Conservation (phyloP, 768 basidiomycete species). For the Cystobasidium tubakii region DNA sequence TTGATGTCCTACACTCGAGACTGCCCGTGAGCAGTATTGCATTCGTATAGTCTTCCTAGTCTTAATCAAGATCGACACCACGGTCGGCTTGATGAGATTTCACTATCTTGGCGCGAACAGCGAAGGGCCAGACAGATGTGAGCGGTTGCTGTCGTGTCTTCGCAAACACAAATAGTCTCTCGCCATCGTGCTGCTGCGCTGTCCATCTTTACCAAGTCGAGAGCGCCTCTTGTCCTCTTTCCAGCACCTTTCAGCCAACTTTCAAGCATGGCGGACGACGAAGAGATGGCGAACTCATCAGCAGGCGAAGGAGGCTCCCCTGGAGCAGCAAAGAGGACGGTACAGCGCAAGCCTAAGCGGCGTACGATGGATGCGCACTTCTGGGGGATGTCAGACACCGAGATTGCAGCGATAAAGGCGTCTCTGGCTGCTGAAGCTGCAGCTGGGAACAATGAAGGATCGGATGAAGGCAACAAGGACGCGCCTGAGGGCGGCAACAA, state of each 20-base stretch:
- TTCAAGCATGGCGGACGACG: neutral
- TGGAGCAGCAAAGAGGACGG: constrained; percentile 7
- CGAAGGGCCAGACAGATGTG: too few species aligned
- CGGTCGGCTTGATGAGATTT: too few species aligned
- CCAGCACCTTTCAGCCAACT: neutral
- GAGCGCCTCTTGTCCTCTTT: neutral
- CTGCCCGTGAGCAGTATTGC: too few species aligned
- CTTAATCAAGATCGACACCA: too few species aligned
- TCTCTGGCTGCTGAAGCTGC: constrained; percentile 9
- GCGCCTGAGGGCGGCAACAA: neutral
- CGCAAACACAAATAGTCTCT: too few species aligned
- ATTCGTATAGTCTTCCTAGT: too few species aligned
- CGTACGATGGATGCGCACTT: constrained; percentile 23
- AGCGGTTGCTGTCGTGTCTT: too few species aligned
- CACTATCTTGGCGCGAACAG: too few species aligned
- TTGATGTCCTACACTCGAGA: too few species aligned
- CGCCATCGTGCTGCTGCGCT: neutral
- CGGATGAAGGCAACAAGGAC: constrained; percentile 1
- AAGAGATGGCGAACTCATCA: neutral
- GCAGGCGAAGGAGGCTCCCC: neutral
- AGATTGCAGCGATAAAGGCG: constrained; percentile 21
- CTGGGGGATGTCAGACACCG: constrained; percentile 6
- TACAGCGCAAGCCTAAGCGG: constrained; percentile 22
- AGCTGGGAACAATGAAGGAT: neutral
- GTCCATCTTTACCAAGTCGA: neutral